Conservation (phyloP, 768 basidiomycete genomes). For the Boletus tomentosulus region DNA sequence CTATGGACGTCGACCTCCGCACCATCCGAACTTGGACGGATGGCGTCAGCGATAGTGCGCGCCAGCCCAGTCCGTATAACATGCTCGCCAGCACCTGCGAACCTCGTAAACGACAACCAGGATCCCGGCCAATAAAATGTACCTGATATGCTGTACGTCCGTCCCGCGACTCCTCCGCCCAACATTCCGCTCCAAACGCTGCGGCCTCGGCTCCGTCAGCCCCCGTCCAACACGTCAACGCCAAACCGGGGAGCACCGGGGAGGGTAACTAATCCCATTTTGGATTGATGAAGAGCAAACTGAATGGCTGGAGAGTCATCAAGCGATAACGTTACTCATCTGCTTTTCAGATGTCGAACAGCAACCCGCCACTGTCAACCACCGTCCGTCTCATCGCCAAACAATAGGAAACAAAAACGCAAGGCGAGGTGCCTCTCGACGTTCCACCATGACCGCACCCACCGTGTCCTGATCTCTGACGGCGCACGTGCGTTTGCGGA, state of each 20-base stretch:
- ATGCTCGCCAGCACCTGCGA: slow-evolving; percentile 67
- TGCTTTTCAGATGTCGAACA: too few species aligned
- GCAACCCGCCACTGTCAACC: slow-evolving; percentile 64
- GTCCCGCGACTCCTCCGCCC: slow-evolving; percentile 45
- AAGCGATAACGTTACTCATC: too few species aligned
- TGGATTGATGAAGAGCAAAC: too few species aligned
- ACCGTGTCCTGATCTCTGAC: slow-evolving; percentile 72
- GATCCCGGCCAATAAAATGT: background rate
- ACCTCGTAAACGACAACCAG: background rate
- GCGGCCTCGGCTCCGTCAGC: slow-evolving; percentile 48
- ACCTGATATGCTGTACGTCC: slow-evolving; percentile 65
- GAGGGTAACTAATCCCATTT: too few species aligned
- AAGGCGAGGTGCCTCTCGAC: slow-evolving; percentile 33
- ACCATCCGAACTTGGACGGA: slow-evolving; percentile 22
- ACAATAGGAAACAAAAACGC: too few species aligned
- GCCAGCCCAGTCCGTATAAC: slow-evolving; percentile 60
- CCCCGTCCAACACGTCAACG: background rate
- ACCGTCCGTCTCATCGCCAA: background rate
- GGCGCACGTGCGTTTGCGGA: slow-evolving; percentile 60
- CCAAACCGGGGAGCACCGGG: too few species aligned
- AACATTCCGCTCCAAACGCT: slow-evolving; percentile 71
- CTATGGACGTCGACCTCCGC: slow-evolving; percentile 52
- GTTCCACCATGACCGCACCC: slow-evolving; percentile 65
- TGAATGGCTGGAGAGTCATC: too few species aligned
- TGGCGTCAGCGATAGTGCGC: slow-evolving; percentile 45